Base-by-base conservation (phyloP, 2,329 filamentous ascomycete genomes). In the Grosmannia serpens region DNA sequence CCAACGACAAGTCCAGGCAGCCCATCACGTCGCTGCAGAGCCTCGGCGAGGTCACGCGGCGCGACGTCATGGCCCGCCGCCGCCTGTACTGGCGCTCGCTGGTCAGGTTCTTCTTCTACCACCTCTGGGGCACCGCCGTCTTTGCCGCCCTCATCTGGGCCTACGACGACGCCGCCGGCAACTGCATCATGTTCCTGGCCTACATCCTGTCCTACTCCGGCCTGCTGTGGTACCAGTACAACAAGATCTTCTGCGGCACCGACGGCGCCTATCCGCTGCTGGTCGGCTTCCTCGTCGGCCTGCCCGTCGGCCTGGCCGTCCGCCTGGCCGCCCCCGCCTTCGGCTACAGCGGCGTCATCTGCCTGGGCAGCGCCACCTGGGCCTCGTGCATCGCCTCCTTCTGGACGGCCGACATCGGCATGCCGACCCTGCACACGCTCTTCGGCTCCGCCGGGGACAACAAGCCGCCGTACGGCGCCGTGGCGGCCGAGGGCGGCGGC, bases 201-300 rank as follows among this genome's bases (percentile, higher is more conserved):
- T 67, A 67, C 57, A 56, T 67, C 11, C 62, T 59, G 8, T 64
- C 66, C 11, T 67, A 67, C 58, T 78, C 75, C 26, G 79, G 79
- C 4, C 65, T 81, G 47, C 70, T 81, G 8, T 76, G 74, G 64
- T 81, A 80, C 59, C 78, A 78, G 64, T 78, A 77, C 66, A 77
- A 70, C 46, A 77, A 75, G 65, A 79, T 80, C 49, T 80, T 78
- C 64, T 74, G 74, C 9, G 78, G 77, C 0, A 73, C 75, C 1
- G 70, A 75, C 58, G 74, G 75, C 1, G 67, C 79, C 50, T 75
- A 75, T 62, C 75, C 76, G 7, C 70, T 82, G 6, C 62, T 78
- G 8, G 62, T 70, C 13, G 77, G 76, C 15, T 70, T 74, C 4
- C 65, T 74, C 1, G 59, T 77, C 6, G 79, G 79, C 20, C 71